Percentiles rank a stretch among this genome's conserved stretches.
Conservation (phyloP, 2,329 filamentous ascomycete species). For the Calcarisporium arbuscula region DNA sequence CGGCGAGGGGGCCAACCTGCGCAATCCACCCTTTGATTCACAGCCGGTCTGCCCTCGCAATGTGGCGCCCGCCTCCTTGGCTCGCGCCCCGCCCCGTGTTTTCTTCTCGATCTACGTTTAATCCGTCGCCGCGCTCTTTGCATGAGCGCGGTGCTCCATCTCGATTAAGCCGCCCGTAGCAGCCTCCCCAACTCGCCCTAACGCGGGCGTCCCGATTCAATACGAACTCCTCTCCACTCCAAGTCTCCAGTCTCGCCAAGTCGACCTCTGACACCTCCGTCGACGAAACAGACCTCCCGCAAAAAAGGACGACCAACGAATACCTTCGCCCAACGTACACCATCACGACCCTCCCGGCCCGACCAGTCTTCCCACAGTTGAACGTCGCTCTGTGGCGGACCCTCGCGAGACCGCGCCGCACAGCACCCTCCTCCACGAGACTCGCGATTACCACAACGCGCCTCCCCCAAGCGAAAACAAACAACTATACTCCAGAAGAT, state of each 20-base stretch:
- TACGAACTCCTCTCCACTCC: slow-evolving; percentile 36
- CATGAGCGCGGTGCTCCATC: no score
- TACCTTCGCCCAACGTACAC: slow-evolving; percentile 35
- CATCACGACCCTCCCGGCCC: slow-evolving; percentile 29
- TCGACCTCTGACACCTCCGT: slow-evolving; percentile 14
- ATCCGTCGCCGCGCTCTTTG: no score
- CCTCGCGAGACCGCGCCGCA: slow-evolving; percentile 25
- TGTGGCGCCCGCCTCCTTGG: no score
- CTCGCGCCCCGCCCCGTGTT: no score
- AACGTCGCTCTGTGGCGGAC: slow-evolving; percentile 28
- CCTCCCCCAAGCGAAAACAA: slow-evolving; percentile 34
- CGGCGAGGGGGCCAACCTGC: no score
- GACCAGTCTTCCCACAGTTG: slow-evolving; percentile 32
- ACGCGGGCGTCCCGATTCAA: slow-evolving; percentile 31
- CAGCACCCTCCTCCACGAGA: slow-evolving; percentile 25
- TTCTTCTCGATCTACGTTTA: no score
- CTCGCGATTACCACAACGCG: slow-evolving; percentile 34
- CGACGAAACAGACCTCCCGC: slow-evolving; percentile 17
- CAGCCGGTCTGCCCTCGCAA: no score
- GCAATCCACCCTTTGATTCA: no score
- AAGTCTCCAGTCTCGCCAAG: slow-evolving; percentile 28
- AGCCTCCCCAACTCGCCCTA: slow-evolving; percentile 24
- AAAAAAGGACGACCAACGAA: slow-evolving; percentile 31
- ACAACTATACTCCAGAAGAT: slow-evolving; percentile 36
- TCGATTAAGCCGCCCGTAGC: slow-evolving; percentile 8